Percentiles rank a stretch among this genome's conserved stretches.
These are phyloP conservation scores for Phtheirospermum japonicum DNA, from an alignment of 257 asterid genomes.

Conservation along the genomic window DNA sequence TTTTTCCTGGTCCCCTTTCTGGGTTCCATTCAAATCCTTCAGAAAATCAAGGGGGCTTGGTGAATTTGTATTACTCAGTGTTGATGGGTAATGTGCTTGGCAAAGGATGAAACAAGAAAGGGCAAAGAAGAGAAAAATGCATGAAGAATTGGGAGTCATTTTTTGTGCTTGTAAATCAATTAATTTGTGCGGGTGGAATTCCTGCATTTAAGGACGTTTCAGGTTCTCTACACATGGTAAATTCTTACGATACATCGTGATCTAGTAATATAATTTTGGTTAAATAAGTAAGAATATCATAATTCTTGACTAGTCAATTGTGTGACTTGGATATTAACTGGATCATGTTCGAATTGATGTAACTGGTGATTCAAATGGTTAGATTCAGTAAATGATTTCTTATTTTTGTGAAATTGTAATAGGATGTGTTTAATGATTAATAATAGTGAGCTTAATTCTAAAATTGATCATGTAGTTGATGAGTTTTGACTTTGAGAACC, in stretches of 20 bases:
- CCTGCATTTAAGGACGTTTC: not conserved
- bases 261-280: too few relatives aligned
- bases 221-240: not conserved
- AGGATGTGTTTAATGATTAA: too few relatives aligned
- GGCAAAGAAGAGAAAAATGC: not conserved
- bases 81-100: not conserved
- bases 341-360: too few relatives aligned
- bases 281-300: not conserved
- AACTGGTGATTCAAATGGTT: too few relatives aligned
- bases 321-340: too few relatives aligned
- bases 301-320: too few relatives aligned
- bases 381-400: too few relatives aligned
- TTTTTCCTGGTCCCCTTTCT: conserved; percentile 1
- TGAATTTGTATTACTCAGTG: not conserved
- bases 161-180: not conserved
- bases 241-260: not conserved
- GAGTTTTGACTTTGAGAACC: too few relatives aligned
- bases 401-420: too few relatives aligned
- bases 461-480: too few relatives aligned
- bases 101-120: not conserved
- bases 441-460: too few relatives aligned
- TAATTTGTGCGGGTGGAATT: not conserved
- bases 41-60: not conserved
- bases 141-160: not conserved
- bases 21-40: conserved; percentile 3